These are phyloP conservation scores for Hirsutella rhossiliensis DNA, from an alignment of 2,329 filamentous ascomycete species.

Conservation along the genomic window DNA sequence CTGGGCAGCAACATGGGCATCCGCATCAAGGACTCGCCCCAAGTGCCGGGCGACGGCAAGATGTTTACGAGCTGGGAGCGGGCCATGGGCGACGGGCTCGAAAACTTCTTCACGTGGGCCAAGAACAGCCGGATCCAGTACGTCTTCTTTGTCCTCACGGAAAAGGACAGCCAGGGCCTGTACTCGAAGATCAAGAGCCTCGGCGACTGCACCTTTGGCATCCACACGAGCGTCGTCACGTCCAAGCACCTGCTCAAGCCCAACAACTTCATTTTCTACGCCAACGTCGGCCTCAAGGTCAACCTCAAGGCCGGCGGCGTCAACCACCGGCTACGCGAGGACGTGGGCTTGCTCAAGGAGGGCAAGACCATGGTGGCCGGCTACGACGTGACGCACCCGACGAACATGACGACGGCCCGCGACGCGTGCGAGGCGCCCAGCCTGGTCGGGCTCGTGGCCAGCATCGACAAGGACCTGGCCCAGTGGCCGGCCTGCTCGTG, in stretches of 20 bases:
- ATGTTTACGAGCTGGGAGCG: conserved; percentile 3
- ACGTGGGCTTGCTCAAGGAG: conserved; percentile 47
- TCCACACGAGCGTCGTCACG: conserved; percentile 56
- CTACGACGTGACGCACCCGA: conserved; percentile 83
- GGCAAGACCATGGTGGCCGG: conserved; percentile 77
- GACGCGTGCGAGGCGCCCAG: conserved; percentile 44
- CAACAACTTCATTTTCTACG: conserved; percentile 37
- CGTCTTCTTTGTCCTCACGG: conserved; percentile 48
- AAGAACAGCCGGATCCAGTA: conserved; percentile 27
- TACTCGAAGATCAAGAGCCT: conserved; percentile 58
- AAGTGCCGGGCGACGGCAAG: conserved; percentile 3
- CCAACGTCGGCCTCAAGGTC: conserved; percentile 64
- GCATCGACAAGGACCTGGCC: conserved; percentile 52
- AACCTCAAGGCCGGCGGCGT: conserved; percentile 68
- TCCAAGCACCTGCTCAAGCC: conserved; percentile 21
- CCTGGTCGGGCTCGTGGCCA: conserved; percentile 71
- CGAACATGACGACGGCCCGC: conserved; percentile 31
- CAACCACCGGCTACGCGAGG: conserved; percentile 52
- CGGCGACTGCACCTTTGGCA: conserved; percentile 54
- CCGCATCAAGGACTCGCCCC: conserved; percentile 15
- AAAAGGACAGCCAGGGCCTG: conserved; percentile 33
- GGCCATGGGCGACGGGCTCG: conserved; percentile 9
- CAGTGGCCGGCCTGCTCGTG: conserved; percentile 72
- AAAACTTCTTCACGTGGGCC: conserved; percentile 19
- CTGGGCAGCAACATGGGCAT: conserved; percentile 26